Evolutionary conservation across 495 filamentous ascomycete genomes (phyloP), one percentile per base, ranked within the genome.

Genomic region (Lasiosphaeriaceae sp.): DNA sequence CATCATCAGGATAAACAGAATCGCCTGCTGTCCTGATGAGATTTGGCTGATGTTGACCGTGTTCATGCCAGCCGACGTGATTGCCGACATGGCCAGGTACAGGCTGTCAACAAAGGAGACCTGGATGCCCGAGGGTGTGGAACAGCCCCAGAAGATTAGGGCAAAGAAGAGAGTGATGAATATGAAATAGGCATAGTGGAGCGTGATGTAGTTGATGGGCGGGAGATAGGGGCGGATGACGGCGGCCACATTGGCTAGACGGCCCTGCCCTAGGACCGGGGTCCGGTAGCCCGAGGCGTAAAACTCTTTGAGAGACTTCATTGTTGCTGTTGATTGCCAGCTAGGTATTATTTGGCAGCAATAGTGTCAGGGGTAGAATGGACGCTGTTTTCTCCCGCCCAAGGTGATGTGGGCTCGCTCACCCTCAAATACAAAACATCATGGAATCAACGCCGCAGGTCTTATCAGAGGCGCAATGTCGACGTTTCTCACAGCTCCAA

Each of bases 111-210:
- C 79, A 72, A 90, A 95, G 46, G 76, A 74, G 56, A 96, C 80
- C 54, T 77, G 86, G 37, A 75, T 66, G 46, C 73, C 67, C 16
- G 5, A 14, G 0, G 85, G 84, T 39, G 64, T 51, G 2, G 87
- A 86, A 2, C 82, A 79, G 43, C 80, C 80, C 80, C 84, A 93
- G 70, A 95, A 91, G 46, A 94, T 79, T 43, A 87, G 55, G 37
- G 86, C 88, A 24, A 78, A 74, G 41, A 88, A 50, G n/a, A 93
- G 62, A 34, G 76, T 82, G 20, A 82, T 80, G 2, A 71, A 51
- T 58, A 91, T 79, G 68, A 94, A 94, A 71, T 95, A 95, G 55
- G 79, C 69, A 78, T 92, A 77, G 58, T 77, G 74, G 37, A 90
- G 63, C 0, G 85, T 90, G 65, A 93, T 85, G 71, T 91, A 94